Evolutionary conservation across 2,329 filamentous ascomycete species (phyloP).

Genomic region (Aspergillus sp.): DNA sequence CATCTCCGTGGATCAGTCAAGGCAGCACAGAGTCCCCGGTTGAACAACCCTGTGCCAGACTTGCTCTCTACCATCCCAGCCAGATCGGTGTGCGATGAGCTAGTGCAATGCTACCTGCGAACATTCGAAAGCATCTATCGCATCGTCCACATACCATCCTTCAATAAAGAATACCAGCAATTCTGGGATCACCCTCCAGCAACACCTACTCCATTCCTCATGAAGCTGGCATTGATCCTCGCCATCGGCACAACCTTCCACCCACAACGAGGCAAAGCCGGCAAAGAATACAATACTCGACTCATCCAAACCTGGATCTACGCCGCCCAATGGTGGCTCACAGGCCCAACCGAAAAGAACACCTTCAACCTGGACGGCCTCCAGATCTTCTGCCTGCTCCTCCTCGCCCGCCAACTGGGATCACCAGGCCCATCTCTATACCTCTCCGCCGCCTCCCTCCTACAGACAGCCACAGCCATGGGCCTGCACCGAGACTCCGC

Average conservation of each 20-base stretch:
- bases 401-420: conserved; percentile 34
- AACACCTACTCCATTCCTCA: conserved; percentile 21
- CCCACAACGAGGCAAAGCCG: conserved; percentile 16
- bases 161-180: conserved; percentile 33
- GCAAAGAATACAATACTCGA: conserved; percentile 14
- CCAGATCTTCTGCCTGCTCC: conserved; percentile 37
- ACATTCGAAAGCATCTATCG: conserved; percentile 37
- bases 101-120: conserved; percentile 28
- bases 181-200: conserved; percentile 30
- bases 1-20: conserved; percentile 26
- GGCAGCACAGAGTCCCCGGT: conserved; percentile 14
- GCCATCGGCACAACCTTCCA: conserved; percentile 34
- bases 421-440: conserved; percentile 25
- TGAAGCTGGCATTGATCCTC: conserved; percentile 37
- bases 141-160: conserved; percentile 38
- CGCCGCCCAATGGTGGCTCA: conserved; percentile 40
- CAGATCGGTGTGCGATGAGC: conserved; percentile 23
- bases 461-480: conserved; percentile 30
- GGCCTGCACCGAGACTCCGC: conserved; percentile 33
- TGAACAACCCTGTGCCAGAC: conserved; percentile 25
- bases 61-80: conserved; percentile 24
- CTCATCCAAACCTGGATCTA: conserved; percentile 32
- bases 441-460: conserved; percentile 26
- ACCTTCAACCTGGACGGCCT: conserved; percentile 33
- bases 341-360: conserved; percentile 36